A percentile compares a stretch with the other conserved stretches of the same genome.
Evolutionary conservation across 2,329 filamentous ascomycete species (phyloP).

Genomic region (Ophiostoma perfectum): DNA sequence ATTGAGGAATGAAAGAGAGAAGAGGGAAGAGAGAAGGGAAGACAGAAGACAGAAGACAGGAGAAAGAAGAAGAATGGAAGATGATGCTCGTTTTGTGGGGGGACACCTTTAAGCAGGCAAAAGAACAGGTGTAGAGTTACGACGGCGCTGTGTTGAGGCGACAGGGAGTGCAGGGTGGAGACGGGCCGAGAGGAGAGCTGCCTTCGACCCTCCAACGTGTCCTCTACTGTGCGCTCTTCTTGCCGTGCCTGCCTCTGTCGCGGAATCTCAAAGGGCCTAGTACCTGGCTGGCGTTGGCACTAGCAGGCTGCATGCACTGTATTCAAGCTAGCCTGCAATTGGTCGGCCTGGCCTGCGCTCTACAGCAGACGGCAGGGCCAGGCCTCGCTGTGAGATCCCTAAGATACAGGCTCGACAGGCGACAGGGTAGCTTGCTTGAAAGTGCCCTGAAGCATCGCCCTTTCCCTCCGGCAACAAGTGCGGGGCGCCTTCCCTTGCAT

Average conservation of each 20-base stretch:
- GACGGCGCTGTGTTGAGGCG: not conserved
- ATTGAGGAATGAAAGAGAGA: conserved; percentile 18
- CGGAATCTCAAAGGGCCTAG: not conserved
- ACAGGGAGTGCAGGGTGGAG: conserved; percentile 12
- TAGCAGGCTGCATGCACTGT: conserved; percentile 18
- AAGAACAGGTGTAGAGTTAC: conserved; percentile 21
- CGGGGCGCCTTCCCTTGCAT: conserved; percentile 21
- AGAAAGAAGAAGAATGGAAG: conserved; percentile 18
- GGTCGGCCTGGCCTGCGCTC: not conserved
- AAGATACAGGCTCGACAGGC: too few relatives aligned
- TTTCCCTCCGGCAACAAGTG: conserved; percentile 16
- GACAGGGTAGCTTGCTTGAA: conserved; percentile 13
- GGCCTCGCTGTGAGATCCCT: too few relatives aligned
- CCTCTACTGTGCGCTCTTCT: conserved; percentile 25
- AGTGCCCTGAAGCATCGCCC: not conserved
- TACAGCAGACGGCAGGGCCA: not conserved
- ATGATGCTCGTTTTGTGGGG: conserved; percentile 22
- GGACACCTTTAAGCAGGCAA: conserved; percentile 15
- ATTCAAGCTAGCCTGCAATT: not conserved
- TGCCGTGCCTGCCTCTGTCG: too few relatives aligned
- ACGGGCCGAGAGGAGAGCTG: conserved; percentile 1
- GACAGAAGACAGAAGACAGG: conserved; percentile 14
- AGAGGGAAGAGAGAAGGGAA: conserved; percentile 16
- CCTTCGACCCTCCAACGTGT: conserved; percentile 26
- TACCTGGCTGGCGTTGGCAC: conserved; percentile 14